Percentiles rank a stretch among this genome's conserved stretches.
These are phyloP conservation scores for Orychophragmus violaceus DNA, from an alignment of 345 rosid genomes.

Conservation along the genomic window DNA sequence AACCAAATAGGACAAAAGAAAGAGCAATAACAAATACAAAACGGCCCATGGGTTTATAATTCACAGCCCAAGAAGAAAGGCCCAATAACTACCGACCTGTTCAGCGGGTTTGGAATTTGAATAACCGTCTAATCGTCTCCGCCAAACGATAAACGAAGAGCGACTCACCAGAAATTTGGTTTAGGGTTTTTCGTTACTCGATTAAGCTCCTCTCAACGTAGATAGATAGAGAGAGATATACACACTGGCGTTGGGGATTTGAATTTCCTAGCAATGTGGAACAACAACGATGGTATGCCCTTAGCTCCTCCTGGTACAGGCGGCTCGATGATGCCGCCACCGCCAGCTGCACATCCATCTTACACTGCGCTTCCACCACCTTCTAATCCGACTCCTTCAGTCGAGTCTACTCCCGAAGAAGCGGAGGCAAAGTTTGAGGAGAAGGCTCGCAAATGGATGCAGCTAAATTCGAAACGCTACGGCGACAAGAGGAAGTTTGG, in stretches of 20 bases:
- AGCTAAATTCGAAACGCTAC: constrained; percentile 82
- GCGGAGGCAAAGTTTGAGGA: constrained; percentile 89
- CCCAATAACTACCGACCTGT: constrained; percentile 7
- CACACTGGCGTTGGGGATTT: constrained; percentile 2
- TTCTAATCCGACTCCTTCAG: constrained; percentile 29
- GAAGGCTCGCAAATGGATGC: constrained; percentile 99
- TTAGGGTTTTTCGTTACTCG: constrained; percentile 28
- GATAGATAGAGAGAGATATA: too few relatives aligned
- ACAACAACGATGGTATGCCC: constrained; percentile 39
- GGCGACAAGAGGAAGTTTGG: constrained; percentile 96
- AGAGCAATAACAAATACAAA: neutral
- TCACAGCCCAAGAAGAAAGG: neutral
- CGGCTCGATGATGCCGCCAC: constrained; percentile 58
- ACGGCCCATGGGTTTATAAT: neutral
- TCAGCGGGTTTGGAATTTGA: neutral
- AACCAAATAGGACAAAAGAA: too few relatives aligned
- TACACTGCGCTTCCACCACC: constrained; percentile 66
- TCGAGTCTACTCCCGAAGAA: constrained; percentile 47
- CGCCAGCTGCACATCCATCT: constrained; percentile 78
- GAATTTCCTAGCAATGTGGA: constrained; percentile 38
- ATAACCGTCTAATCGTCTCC: too few relatives aligned
- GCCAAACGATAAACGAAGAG: too few relatives aligned
- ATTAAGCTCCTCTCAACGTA: neutral
- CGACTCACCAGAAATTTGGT: neutral
- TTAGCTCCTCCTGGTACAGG: constrained; percentile 85